Percentiles rank a stretch among this genome's conserved stretches.
Conservation (phyloP, 2,329 filamentous ascomycete genomes). For the Blastomyces gilchristii region DNA sequence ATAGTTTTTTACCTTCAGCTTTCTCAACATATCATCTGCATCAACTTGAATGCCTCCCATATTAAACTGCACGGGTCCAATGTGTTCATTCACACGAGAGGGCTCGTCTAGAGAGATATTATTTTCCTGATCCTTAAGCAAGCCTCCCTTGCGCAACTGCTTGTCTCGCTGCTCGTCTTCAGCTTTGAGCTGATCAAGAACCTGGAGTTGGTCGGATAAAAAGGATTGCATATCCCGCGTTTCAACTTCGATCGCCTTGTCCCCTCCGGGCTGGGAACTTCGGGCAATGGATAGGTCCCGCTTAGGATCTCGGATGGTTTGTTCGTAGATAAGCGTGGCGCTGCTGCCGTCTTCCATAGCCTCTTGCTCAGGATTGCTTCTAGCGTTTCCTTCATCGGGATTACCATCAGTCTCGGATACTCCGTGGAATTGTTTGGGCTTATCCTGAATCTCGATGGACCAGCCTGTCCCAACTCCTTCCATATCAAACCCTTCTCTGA, state of each 20-base stretch:
- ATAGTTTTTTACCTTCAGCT: slow-evolving; percentile 56
- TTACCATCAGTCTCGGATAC: slow-evolving; percentile 7
- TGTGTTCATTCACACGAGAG: slow-evolving; percentile 59
- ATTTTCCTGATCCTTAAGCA: slow-evolving; percentile 19
- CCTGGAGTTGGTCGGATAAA: slow-evolving; percentile 61
- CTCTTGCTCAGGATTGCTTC: slow-evolving; percentile 14
- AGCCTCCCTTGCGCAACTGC: slow-evolving; percentile 22
- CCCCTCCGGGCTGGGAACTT: slow-evolving; percentile 33
- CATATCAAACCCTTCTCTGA: slow-evolving; percentile 85
- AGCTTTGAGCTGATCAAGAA: slow-evolving; percentile 55
- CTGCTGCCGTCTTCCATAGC: slow-evolving; percentile 38
- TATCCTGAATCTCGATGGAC: slow-evolving; percentile 67
- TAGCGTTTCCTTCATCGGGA: neutral
- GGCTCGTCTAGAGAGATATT: slow-evolving; percentile 24
- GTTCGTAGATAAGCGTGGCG: slow-evolving; percentile 65
- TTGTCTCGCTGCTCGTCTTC: slow-evolving; percentile 43
- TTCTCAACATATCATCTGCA: slow-evolving; percentile 83
- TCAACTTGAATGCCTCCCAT: slow-evolving; percentile 96
- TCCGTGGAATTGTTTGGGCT: slow-evolving; percentile 25
- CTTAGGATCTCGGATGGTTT: slow-evolving; percentile 66
- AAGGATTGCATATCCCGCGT: slow-evolving; percentile 70
- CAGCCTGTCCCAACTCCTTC: slow-evolving; percentile 77
- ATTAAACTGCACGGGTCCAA: slow-evolving; percentile 93
- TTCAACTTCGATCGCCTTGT: slow-evolving; percentile 45
- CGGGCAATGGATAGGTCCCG: slow-evolving; percentile 50